A percentile compares a stretch with the other conserved stretches of the same genome.
Evolutionary conservation across 768 basidiomycete species (phyloP).

Genomic region (Auricularia heimuer): DNA sequence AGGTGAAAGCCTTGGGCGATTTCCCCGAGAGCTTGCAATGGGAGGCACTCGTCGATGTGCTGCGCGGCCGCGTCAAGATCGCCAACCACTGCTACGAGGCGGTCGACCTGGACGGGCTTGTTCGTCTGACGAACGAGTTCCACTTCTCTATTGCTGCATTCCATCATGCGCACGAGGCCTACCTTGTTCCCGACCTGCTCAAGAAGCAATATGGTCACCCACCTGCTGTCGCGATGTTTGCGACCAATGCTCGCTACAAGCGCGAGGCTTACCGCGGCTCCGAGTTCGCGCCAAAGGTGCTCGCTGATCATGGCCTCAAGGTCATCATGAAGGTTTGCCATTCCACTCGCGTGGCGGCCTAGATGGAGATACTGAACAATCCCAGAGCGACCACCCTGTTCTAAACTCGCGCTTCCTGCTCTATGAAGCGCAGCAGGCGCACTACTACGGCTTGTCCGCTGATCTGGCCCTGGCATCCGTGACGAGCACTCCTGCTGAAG

Average conservation of each 20-base stretch:
- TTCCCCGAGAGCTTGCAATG: slow-evolving; percentile 45
- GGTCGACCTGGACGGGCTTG: slow-evolving; percentile 5
- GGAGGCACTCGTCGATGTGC: slow-evolving; percentile 23
- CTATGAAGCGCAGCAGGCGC: slow-evolving; percentile 54
- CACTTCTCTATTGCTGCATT: slow-evolving; percentile 26
- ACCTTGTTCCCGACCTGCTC: slow-evolving; percentile 32
- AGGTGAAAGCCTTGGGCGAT: slow-evolving; percentile 32
- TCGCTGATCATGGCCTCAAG: slow-evolving; percentile 36
- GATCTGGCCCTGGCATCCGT: slow-evolving; percentile 61
- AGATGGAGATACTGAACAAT: neutral
- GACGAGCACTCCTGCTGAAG: slow-evolving; percentile 59
- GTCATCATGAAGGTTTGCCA: slow-evolving; percentile 25
- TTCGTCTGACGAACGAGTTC: slow-evolving; percentile 33
- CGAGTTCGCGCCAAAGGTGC: slow-evolving; percentile 31
- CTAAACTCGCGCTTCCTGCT: slow-evolving; percentile 46
- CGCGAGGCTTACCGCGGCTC: slow-evolving; percentile 31
- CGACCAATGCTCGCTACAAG: slow-evolving; percentile 37
- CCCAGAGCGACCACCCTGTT: slow-evolving; percentile 32
- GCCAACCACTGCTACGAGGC: slow-evolving; percentile 29
- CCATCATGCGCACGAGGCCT: slow-evolving; percentile 45
- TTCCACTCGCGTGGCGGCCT: neutral
- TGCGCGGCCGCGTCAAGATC: slow-evolving; percentile 30
- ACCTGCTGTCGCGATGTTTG: slow-evolving; percentile 33
- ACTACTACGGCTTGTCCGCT: slow-evolving; percentile 59
- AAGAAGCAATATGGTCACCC: slow-evolving; percentile 37